Conservation (phyloP, 1,284 basidiomycete genomes). For the Lignosus rhinocerotis region DNA sequence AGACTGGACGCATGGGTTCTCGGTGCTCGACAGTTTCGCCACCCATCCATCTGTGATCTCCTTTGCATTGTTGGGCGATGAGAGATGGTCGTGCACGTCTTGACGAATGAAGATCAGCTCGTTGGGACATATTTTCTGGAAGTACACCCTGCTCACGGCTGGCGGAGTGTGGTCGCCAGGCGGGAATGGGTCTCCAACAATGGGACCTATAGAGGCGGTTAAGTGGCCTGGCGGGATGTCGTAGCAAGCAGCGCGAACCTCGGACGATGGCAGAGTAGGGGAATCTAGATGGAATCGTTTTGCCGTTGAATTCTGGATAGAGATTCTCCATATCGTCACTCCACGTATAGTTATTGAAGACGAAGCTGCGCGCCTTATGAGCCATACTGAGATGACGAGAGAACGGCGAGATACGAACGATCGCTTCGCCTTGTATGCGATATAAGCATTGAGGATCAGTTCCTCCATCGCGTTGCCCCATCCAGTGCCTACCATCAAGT, state of each 20-base stretch:
- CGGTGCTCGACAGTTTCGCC: slow-evolving; percentile 47
- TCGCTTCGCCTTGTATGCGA: slow-evolving; percentile 37
- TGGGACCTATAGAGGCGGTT: slow-evolving; percentile 32
- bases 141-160: slow-evolving; percentile 38
- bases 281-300: slow-evolving; percentile 50
- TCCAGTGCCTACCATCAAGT: slow-evolving; percentile 3
- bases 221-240: too few species aligned
- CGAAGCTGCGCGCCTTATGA: slow-evolving; percentile 36
- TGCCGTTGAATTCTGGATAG: slow-evolving; percentile 37
- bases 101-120: slow-evolving; percentile 29
- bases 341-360: slow-evolving; percentile 70
- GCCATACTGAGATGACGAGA: not conserved
- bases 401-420: not conserved
- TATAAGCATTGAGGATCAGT: slow-evolving; percentile 46
- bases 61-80: slow-evolving; percentile 9
- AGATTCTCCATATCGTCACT: slow-evolving; percentile 17
- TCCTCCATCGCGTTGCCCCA: slow-evolving; percentile 64
- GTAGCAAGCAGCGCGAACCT: slow-evolving; percentile 26
- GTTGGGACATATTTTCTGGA: slow-evolving; percentile 40
- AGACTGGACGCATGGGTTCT: slow-evolving; percentile 29
- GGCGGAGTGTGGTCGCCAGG: slow-evolving; percentile 34
- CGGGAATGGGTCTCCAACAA: slow-evolving; percentile 39
- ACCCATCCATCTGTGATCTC: slow-evolving; percentile 53
- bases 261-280: slow-evolving; percentile 61
- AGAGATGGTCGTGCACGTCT: slow-evolving; percentile 16